Evolutionary conservation across 2,329 filamentous ascomycete genomes (phyloP).

Genomic region (Mollisia scopiformis): DNA sequence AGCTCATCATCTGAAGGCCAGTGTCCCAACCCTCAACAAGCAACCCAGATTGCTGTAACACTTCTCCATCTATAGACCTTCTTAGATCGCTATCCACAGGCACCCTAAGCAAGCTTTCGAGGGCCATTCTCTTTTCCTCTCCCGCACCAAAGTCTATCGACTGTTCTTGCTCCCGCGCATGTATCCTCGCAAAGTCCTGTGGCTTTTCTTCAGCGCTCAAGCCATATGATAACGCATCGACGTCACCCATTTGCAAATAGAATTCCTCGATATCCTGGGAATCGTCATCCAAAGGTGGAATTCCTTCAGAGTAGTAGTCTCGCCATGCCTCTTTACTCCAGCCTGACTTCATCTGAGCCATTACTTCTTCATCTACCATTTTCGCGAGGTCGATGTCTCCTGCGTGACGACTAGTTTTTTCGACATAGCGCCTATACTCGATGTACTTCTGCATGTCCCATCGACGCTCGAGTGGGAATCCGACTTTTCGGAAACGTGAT

Average conservation of each 20-base stretch:
- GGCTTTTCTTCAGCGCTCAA: neutral
- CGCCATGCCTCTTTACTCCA: neutral
- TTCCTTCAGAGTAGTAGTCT: neutral
- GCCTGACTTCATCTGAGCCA: neutral
- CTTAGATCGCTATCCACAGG: neutral
- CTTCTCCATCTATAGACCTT: neutral
- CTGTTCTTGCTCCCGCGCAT: neutral
- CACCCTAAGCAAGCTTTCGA: neutral
- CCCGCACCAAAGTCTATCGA: neutral
- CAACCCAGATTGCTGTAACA: neutral
- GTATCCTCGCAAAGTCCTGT: neutral
- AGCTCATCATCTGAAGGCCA: too few species aligned
- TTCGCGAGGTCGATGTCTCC: too few species aligned
- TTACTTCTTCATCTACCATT: neutral
- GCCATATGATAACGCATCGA: neutral
- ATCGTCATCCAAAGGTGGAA: neutral
- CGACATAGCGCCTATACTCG: neutral
- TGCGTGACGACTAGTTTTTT: too few species aligned
- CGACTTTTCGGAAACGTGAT: neutral
- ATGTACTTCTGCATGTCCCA: neutral
- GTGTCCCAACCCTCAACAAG: too few species aligned
- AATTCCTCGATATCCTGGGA: neutral
- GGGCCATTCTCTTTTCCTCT: neutral
- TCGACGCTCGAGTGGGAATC: neutral
- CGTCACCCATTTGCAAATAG: neutral